Percentiles rank a stretch among this genome's conserved stretches.
phyloP scores from a whole-genome alignment of 371 early-diverging fungal species.

The Lichtheimia corymbifera region DNA sequence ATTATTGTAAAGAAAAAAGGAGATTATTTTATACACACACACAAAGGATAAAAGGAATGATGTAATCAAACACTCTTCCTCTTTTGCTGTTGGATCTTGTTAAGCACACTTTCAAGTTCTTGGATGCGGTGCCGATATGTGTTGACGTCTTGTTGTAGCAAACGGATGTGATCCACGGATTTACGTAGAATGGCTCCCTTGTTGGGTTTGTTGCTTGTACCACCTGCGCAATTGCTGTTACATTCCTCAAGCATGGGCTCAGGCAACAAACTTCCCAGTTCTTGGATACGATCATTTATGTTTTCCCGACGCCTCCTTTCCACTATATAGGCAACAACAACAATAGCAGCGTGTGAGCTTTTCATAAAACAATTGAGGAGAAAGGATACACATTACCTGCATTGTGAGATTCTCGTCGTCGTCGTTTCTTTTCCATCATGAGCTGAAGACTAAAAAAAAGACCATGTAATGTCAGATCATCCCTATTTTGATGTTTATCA shows the following conservation, averaged over 20 bases:
- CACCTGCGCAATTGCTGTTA: constrained; percentile 26
- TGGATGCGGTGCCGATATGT: constrained; percentile 63
- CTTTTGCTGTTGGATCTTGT: background rate
- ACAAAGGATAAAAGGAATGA: background rate
- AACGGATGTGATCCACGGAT: constrained; percentile 88
- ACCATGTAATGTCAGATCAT: background rate
- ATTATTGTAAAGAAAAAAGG: background rate
- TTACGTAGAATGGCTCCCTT: constrained; percentile 87
- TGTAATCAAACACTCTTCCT: constrained; percentile 1
- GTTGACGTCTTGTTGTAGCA: constrained; percentile 62
- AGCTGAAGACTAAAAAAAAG: constrained; percentile 31
- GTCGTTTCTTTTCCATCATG: constrained; percentile 80
- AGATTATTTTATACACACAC: constrained; percentile 2
- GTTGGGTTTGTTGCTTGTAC: constrained; percentile 64
- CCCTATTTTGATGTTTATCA: no score
- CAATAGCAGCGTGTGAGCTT: constrained; percentile 1
- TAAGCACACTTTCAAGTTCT: constrained; percentile 65
- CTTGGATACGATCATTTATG: constrained; percentile 97
- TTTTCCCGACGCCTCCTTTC: constrained; percentile 95
- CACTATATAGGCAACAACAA: constrained; percentile 46
- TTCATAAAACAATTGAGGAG: background rate
- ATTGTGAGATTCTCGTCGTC: constrained; percentile 95
- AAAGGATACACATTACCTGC: constrained; percentile 58
- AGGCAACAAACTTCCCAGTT: constrained; percentile 86
- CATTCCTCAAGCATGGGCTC: constrained; percentile 63